Percentiles rank a stretch among this genome's conserved stretches.
These are phyloP conservation scores for Ceratobasidium sp. DNA, from an alignment of 1,284 basidiomycete species.

Conservation along the genomic window DNA sequence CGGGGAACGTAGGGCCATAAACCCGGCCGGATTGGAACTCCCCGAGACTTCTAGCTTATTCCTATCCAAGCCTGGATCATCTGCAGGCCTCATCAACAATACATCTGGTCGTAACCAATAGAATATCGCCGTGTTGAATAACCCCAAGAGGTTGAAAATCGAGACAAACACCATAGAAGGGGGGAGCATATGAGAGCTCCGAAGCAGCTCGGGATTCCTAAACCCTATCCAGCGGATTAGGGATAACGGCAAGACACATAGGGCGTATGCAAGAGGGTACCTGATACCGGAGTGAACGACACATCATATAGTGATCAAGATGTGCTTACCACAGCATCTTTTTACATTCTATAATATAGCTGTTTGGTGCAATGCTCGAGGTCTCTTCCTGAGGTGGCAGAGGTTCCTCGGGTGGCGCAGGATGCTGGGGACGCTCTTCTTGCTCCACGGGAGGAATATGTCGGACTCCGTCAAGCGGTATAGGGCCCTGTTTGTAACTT, in stretches of 20 bases:
- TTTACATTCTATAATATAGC: too few relatives aligned
- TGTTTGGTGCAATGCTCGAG: too few relatives aligned
- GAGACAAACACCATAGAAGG: constrained; percentile 12
- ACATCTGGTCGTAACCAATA: not conserved
- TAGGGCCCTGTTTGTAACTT: not conserved
- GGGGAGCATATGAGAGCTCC: not conserved
- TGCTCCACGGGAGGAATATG: not conserved
- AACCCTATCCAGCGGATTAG: constrained; percentile 7
- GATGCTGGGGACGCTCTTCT: too few relatives aligned
- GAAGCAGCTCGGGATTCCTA: not conserved
- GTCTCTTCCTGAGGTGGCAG: too few relatives aligned
- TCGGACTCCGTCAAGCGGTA: not conserved
- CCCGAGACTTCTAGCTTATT: too few relatives aligned
- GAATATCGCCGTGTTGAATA: constrained; percentile 1
- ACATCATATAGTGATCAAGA: not conserved
- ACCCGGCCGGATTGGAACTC: too few relatives aligned
- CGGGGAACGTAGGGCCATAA: too few relatives aligned
- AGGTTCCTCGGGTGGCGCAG: too few relatives aligned
- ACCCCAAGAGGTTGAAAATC: constrained; percentile 22
- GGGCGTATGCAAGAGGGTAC: constrained; percentile 11
- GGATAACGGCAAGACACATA: constrained; percentile 2
- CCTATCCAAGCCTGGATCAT: too few relatives aligned
- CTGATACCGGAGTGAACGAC: not conserved
- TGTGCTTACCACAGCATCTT: too few relatives aligned
- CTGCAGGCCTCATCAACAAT: not conserved